Percentiles rank a stretch among this genome's conserved stretches.
Conservation (phyloP, 805 yeast genomes). For the Huiozyma sinensis region DNA sequence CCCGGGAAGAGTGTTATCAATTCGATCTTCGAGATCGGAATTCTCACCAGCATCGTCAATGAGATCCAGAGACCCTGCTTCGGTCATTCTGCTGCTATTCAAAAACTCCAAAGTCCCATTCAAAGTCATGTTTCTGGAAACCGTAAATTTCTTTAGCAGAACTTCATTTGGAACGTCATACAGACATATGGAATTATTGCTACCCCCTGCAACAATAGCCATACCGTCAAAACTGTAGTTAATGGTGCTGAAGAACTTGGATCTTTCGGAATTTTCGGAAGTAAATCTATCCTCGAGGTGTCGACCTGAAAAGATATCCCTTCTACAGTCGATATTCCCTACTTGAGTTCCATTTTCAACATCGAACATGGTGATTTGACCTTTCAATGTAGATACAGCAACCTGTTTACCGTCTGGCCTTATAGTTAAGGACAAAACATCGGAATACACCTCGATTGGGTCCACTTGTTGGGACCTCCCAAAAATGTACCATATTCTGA, state of each 20-base stretch:
- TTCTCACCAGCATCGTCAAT: slow-evolving; percentile 80
- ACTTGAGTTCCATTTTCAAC: slow-evolving; percentile 70
- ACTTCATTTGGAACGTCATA: slow-evolving; percentile 89
- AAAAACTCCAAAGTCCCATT: slow-evolving; percentile 77
- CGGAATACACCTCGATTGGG: slow-evolving; percentile 77
- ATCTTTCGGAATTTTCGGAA: slow-evolving; percentile 68
- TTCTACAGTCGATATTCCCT: slow-evolving; percentile 75
- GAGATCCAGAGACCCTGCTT: slow-evolving; percentile 73
- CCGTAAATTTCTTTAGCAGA: slow-evolving; percentile 65
- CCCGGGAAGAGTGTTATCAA: slow-evolving; percentile 75
- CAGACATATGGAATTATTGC: slow-evolving; percentile 79
- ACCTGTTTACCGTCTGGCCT: slow-evolving; percentile 90
- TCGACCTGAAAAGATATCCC: slow-evolving; percentile 82
- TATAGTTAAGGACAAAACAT: slow-evolving; percentile 71
- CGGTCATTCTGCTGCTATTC: slow-evolving; percentile 76
- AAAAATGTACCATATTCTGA: slow-evolving; percentile 86
- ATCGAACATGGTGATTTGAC: slow-evolving; percentile 77
- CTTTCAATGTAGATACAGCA: slow-evolving; percentile 82
- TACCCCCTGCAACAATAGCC: slow-evolving; percentile 85
- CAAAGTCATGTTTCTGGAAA: slow-evolving; percentile 80
- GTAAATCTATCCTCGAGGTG: slow-evolving; percentile 72
- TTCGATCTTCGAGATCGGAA: slow-evolving; percentile 73
- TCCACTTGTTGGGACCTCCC: slow-evolving; percentile 81
- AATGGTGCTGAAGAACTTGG: slow-evolving; percentile 73
- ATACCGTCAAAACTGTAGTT: slow-evolving; percentile 84